A percentile compares a stretch with the other conserved stretches of the same genome.
These are phyloP conservation scores for Fusarium ramigenum DNA, from an alignment of 2,329 filamentous ascomycete genomes.

Conservation along the genomic window DNA sequence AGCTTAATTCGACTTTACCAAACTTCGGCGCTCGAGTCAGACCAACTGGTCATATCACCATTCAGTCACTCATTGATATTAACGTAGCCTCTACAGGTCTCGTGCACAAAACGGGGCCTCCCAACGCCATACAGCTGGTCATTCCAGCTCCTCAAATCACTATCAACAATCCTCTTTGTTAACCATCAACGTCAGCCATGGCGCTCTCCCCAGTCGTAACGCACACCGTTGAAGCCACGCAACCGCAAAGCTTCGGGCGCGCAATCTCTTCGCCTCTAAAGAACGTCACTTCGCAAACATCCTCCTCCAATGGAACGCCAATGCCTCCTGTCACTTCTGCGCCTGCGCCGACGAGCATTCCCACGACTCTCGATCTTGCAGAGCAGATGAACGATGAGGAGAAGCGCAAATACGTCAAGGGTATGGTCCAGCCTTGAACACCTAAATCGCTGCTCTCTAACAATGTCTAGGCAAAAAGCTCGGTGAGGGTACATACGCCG, in stretches of 20 bases:
- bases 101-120: neutral
- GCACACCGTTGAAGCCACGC: slow-evolving; percentile 48
- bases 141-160: slow-evolving; percentile 8
- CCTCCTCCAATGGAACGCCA: slow-evolving; percentile 58
- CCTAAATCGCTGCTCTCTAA: neutral
- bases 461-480: slow-evolving; percentile 78
- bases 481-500: slow-evolving; percentile 95
- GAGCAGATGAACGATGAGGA: slow-evolving; percentile 85
- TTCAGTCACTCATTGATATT: neutral
- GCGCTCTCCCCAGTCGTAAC: slow-evolving; percentile 58
- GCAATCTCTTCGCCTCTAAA: slow-evolving; percentile 57
- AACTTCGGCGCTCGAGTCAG: neutral
- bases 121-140: slow-evolving; percentile 2
- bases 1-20: neutral
- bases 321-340: slow-evolving; percentile 46
- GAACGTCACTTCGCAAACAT: slow-evolving; percentile 46
- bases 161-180: slow-evolving; percentile 3
- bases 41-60: neutral
- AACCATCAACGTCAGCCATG: slow-evolving; percentile 48
- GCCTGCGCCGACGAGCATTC: slow-evolving; percentile 44
- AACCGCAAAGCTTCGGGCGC: slow-evolving; percentile 39
- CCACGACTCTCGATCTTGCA: slow-evolving; percentile 66
- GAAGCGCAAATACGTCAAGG: slow-evolving; percentile 90
- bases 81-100: no score
- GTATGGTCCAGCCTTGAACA: slow-evolving; percentile 50